phyloP scores from a whole-genome alignment of 208 protist genomes.

The Novymonas esmeraldas region DNA sequence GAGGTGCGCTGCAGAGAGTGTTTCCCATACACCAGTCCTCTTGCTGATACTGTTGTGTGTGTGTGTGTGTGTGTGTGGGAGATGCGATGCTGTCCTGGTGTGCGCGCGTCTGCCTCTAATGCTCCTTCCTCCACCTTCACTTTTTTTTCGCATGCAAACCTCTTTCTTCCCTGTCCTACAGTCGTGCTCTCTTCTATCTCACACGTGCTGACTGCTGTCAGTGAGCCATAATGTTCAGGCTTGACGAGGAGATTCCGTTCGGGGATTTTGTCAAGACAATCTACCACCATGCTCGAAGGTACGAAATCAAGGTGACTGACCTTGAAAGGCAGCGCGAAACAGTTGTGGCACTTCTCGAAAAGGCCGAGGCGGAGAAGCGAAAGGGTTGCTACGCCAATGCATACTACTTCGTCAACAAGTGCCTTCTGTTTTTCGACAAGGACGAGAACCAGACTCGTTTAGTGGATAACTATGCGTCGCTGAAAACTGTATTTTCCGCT shows the following conservation, averaged over 20 bases:
- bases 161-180: no score
- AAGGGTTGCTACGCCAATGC: constrained; percentile 39
- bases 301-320: constrained; percentile 23
- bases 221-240: constrained; percentile 34
- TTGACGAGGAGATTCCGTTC: constrained; percentile 59
- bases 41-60: no score
- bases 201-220: neutral
- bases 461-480: constrained; percentile 5
- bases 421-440: constrained; percentile 56
- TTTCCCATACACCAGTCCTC: no score
- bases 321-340: constrained; percentile 22
- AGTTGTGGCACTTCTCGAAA: constrained; percentile 25
- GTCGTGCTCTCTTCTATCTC: no score
- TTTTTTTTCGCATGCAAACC: neutral
- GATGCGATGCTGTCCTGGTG: no score
- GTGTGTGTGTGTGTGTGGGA: no score
- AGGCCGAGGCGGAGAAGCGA: constrained; percentile 19
- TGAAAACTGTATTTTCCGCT: constrained; percentile 20
- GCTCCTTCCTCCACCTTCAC: no score
- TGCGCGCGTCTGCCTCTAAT: no score
- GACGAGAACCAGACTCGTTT: constrained; percentile 29
- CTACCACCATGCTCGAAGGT: constrained; percentile 45
- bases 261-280: constrained; percentile 63
- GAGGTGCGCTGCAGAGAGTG: no score
- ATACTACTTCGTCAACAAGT: constrained; percentile 55